Conservation (phyloP, 192 early-diverging fungal species). For the Backusella macrospora region DNA sequence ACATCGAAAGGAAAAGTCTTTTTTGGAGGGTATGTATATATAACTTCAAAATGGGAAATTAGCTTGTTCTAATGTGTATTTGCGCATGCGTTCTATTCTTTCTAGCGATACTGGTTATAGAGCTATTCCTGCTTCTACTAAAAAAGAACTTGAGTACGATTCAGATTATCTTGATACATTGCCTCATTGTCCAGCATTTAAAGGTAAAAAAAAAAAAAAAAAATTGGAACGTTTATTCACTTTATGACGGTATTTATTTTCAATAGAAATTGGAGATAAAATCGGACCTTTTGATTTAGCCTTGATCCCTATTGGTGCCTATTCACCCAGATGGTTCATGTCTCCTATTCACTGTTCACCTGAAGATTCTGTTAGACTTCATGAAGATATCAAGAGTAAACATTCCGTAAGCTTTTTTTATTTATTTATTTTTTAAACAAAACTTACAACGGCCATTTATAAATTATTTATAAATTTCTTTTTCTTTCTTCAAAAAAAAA, state of each 20-base stretch:
- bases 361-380: conserved; percentile 79
- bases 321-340: conserved; percentile 74
- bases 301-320: conserved; percentile 87
- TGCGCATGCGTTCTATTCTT: too few species aligned
- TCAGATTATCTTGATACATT: conserved; percentile 32
- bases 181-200: conserved; percentile 81
- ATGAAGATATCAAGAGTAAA: conserved; percentile 70
- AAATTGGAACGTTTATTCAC: background rate
- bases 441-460: too few species aligned
- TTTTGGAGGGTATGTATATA: conserved; percentile 59
- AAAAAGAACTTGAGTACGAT: conserved; percentile 44
- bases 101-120: conserved; percentile 83
- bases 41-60: too few species aligned
- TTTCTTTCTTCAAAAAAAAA: too few species aligned
- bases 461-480: too few species aligned
- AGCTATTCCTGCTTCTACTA: conserved; percentile 44
- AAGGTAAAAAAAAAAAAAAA: conserved; percentile 32
- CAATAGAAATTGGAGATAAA: conserved; percentile 65
- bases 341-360: conserved; percentile 77
- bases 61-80: too few species aligned
- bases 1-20: conserved; percentile 50
- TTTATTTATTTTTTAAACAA: background rate
- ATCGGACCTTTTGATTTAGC: conserved; percentile 75
- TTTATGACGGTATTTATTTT: background rate
- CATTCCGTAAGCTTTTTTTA: conserved; percentile 38